These are phyloP conservation scores for Thermothelomyces thermophilus DNA, from an alignment of 2,329 filamentous ascomycete genomes.

Conservation along the genomic window DNA sequence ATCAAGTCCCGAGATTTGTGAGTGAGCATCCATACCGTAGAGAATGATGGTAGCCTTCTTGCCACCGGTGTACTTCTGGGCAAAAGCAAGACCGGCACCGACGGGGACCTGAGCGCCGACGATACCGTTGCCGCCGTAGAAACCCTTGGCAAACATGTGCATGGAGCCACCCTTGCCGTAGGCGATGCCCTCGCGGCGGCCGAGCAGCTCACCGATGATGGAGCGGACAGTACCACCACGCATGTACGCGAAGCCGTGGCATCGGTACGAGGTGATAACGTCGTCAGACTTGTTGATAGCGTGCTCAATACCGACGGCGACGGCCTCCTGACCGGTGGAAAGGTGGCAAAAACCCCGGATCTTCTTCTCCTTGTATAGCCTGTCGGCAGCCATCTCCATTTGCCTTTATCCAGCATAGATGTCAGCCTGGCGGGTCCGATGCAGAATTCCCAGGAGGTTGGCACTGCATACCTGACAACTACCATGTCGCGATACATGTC, in stretches of 20 bases:
- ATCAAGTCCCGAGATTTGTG: neutral
- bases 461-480: conserved; percentile 64
- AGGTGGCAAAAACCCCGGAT: conserved; percentile 99
- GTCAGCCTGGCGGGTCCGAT: neutral
- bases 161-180: conserved; percentile 99
- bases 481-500: conserved; percentile 99
- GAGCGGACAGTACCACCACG: conserved; percentile 83
- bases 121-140: conserved; percentile 98
- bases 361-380: conserved; percentile 99
- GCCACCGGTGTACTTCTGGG: conserved; percentile 86
- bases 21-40: conserved; percentile 48
- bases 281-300: conserved; percentile 88
- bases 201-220: conserved; percentile 93
- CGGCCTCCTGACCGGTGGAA: conserved; percentile 95
- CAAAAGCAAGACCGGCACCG: conserved; percentile 92
- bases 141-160: conserved; percentile 99
- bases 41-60: conserved; percentile 83
- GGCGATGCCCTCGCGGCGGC: conserved; percentile 90
- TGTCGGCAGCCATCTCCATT: conserved; percentile 99
- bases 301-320: conserved; percentile 94
- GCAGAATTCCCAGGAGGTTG: neutral
- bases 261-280: conserved; percentile 96
- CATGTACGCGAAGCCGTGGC: conserved; percentile 98
- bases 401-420: conserved; percentile 56
- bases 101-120: conserved; percentile 98